Base-by-base conservation (phyloP, 495 filamentous ascomycete genomes). In the Hyaloscypha variabilis region DNA sequence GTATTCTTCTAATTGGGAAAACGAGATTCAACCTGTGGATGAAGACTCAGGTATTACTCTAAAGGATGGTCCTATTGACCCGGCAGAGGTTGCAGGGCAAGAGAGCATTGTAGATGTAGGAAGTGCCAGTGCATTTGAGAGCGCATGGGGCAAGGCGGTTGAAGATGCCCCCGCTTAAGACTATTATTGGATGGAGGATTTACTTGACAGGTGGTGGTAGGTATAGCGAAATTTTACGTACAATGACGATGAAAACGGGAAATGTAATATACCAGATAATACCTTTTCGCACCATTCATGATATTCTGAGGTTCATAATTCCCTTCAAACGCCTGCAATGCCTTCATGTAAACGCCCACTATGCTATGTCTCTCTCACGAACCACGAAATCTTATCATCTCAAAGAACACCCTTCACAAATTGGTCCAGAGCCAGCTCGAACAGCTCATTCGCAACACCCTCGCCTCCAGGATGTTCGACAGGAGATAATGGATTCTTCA, bases 391-490 rank as follows among this genome's bases (percentile, higher is more conserved):
- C 23, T 19, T 8, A n/a, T 24, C 46, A 21, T 46, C 8, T 65
- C 58, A 69, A 30, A 73, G 65, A 17, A 73, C 69, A 23, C 82
- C 80, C 58, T 81, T 72, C 17, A 95, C 83, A 68, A 96, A 96
- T 71, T 93, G 89, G 70, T 98, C 95, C 63, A 98, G 76, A 2
- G 91, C 94, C 66, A 92, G 80, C 76, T 98, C 94, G 74, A 98
- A 98, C 66, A 97, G 81, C 80, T 97, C 94, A 74, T 97, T 97
- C 68, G 88, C 91, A 46, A 98, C 94, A 14, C 94, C 94, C 34
- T 90, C 83, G 39, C 94, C 94, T 42, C 90, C 88, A 36, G 90
- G 89, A 78, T 97, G 94, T 76, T 98, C 94, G 28, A 89, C 84
- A 19, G 94, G 94, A 23, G 92, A 91, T 21, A 98, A 81, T 1